These are phyloP conservation scores for Isochrysis galbana DNA, from an alignment of 78 protist genomes.

Conservation along the genomic window DNA sequence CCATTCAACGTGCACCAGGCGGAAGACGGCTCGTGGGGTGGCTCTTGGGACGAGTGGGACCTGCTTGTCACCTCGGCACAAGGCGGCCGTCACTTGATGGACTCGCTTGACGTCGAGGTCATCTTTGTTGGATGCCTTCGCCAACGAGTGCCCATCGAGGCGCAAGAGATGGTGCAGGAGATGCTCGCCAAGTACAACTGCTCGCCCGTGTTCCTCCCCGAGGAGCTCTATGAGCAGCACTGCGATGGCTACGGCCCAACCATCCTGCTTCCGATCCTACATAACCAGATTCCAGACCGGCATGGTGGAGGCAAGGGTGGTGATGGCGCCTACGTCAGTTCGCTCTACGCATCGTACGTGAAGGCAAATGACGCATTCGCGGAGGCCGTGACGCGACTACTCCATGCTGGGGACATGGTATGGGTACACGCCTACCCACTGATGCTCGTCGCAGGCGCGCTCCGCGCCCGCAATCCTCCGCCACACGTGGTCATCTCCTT, in stretches of 20 bases:
- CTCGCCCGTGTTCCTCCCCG: not conserved
- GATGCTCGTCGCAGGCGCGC: not conserved
- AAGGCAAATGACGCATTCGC: not conserved
- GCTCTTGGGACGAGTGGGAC: not conserved
- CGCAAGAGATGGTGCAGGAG: not conserved
- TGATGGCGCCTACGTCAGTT: not conserved
- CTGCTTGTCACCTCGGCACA: not conserved
- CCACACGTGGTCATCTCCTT: not conserved
- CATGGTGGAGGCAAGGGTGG: not conserved
- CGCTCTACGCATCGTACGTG: not conserved
- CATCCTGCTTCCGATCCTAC: not conserved
- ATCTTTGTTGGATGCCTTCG: not conserved
- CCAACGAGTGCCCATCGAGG: not conserved
- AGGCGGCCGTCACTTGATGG: not conserved
- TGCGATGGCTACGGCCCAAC: not conserved
- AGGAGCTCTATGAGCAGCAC: not conserved
- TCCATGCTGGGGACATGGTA: not conserved
- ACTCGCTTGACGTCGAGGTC: not conserved
- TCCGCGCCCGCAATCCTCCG: not conserved
- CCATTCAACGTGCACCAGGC: not conserved
- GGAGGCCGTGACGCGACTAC: not conserved
- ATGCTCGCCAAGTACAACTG: not conserved
- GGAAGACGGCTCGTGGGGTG: not conserved
- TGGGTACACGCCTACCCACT: not conserved
- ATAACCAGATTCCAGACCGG: constrained; percentile 4